Evolutionary conservation across 768 basidiomycete species (phyloP), one percentile per base, ranked within the genome.

Genomic region (Mycena sanguinolenta): DNA sequence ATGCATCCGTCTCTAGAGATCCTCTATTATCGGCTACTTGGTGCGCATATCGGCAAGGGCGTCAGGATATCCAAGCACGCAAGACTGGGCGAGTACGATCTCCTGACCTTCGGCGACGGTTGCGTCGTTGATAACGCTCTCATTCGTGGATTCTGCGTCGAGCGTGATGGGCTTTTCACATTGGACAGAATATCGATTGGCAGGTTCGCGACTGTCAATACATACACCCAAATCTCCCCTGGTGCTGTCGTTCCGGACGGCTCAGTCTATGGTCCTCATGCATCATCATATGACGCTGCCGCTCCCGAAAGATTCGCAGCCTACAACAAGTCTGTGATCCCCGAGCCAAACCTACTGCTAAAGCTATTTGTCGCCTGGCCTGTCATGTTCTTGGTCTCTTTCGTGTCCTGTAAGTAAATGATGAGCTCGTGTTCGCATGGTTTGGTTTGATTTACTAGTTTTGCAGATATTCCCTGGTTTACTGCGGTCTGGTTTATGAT

Each of bases 61-160:
- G 85, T 87, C 21, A 68, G 66, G 25, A 84, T 87, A 32, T 80
- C 81, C 64, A 76, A 81, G 44, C 74, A 75, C 9, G 81, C 83
- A 0, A 75, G 70, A 21, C 75, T 87, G 4, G 82, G 79, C 36
- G 86, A 87, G 76, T 83, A 72, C 74, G 86, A 87, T 64, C 78
- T 87, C n/a, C 73, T 87, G 23, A 81, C 79, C 10, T 70, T 86
- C 39, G 72, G 79, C 36, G 84, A 87, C 71, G 86, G 82, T 19
- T 84, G 83, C 69, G 78, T 81, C n/a, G 76, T 86, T 49, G 84
- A 86, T 69, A 79, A 77, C 21, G 74, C 83, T 0, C 73, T 81
- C 3, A 74, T 86, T 17, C 82, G 86, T 9, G 84, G 82, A 10
- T 86, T 87, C 71, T 81, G 82, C 46, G 84, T 85, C 12, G 86